Conservation (phyloP, 306 rosid species). For the Biancaea sappan region DNA sequence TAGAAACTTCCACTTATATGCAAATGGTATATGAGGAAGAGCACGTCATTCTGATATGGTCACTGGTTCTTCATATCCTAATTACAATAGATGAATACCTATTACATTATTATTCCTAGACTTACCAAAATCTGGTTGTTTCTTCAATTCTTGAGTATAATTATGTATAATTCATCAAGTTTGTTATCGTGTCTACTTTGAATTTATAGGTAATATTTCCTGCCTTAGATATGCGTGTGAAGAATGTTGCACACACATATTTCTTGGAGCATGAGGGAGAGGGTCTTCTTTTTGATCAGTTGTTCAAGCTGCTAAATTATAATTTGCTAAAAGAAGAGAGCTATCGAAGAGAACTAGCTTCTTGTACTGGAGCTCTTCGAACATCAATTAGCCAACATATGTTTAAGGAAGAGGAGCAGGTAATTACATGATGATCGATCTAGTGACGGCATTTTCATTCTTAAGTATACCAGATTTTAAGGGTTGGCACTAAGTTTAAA, state of each 20-base stretch:
- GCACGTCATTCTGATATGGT: neutral
- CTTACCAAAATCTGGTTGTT: neutral
- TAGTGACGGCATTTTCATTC: neutral
- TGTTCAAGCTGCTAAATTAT: constrained; percentile 36
- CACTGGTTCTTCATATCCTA: neutral
- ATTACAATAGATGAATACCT: neutral
- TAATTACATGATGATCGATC: neutral
- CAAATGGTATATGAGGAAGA: neutral
- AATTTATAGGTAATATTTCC: constrained; percentile 40
- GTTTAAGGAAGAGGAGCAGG: constrained; percentile 46
- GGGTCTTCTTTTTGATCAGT: constrained; percentile 37
- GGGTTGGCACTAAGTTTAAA: neutral
- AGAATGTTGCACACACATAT: constrained; percentile 42
- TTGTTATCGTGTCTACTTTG: constrained; percentile 2
- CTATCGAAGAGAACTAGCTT: constrained; percentile 38
- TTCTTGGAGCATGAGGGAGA: constrained; percentile 44
- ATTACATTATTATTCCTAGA: neutral
- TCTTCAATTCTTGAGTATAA: neutral
- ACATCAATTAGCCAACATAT: constrained; percentile 42
- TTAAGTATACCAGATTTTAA: neutral
- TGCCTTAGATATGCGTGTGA: constrained; percentile 40
- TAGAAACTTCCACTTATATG: neutral
- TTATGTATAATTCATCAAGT: neutral
- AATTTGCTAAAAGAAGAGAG: constrained; percentile 32
- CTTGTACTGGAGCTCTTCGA: constrained; percentile 38